These are phyloP conservation scores for Colletotrichum nymphaeae DNA, from an alignment of 2,329 filamentous ascomycete genomes.

Conservation along the genomic window DNA sequence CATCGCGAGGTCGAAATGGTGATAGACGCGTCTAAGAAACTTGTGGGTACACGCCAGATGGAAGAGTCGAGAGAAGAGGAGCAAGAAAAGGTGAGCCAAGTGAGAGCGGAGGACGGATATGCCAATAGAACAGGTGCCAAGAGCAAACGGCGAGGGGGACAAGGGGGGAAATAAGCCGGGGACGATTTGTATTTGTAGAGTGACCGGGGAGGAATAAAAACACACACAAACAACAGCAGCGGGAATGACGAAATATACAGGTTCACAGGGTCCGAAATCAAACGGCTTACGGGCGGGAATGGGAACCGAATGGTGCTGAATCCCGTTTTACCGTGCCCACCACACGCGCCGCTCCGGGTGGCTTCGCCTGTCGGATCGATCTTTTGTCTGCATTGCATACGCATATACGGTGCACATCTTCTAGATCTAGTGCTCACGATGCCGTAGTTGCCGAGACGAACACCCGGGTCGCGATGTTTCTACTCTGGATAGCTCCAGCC, in stretches of 20 bases:
- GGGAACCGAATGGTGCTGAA: not conserved
- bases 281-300: constrained; percentile 1
- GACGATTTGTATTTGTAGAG: not conserved
- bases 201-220: not conserved
- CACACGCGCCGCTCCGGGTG: not conserved
- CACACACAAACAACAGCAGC: not conserved
- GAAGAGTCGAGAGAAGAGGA: not conserved
- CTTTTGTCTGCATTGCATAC: not conserved
- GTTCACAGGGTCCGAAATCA: not conserved
- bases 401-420: not conserved
- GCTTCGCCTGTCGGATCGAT: not conserved
- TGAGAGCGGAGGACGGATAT: not conserved
- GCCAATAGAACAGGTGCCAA: not conserved
- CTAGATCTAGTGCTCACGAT: not conserved
- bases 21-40: not conserved
- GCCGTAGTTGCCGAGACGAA: not conserved
- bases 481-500: not conserved
- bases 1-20: not conserved
- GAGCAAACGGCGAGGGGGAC: not conserved
- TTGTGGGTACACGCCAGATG: not conserved
- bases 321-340: not conserved
- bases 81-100: not conserved
- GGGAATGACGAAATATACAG: not conserved
- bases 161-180: not conserved
- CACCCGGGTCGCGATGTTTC: not conserved